Percentiles rank a stretch among this genome's conserved stretches.
These are phyloP conservation scores for Colletotrichum kahawae DNA, from an alignment of 2,329 filamentous ascomycete genomes.

Conservation along the genomic window DNA sequence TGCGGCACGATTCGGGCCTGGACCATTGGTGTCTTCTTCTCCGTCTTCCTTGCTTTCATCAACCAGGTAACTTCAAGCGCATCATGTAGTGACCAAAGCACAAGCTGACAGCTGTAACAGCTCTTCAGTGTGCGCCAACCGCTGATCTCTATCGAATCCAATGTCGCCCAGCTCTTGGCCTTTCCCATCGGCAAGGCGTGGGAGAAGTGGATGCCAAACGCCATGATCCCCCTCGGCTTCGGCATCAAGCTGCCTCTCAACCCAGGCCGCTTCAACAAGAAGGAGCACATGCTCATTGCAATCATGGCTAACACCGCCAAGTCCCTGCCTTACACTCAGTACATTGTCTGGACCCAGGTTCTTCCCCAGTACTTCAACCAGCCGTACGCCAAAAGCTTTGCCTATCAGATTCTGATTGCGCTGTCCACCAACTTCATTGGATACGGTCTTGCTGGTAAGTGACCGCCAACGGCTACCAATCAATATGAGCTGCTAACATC, in stretches of 20 bases:
- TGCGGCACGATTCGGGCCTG: constrained; percentile 61
- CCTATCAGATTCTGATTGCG: constrained; percentile 55
- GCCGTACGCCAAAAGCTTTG: constrained; percentile 49
- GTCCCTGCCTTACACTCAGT: constrained; percentile 51
- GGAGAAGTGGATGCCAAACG: constrained; percentile 56
- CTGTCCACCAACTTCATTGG: constrained; percentile 60
- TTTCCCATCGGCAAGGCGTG: constrained; percentile 59
- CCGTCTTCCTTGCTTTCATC: constrained; percentile 52
- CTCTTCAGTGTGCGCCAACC: constrained; percentile 64
- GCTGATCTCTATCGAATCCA: constrained; percentile 56
- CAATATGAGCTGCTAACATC: neutral
- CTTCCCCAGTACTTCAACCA: constrained; percentile 57
- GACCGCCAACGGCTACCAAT: neutral
- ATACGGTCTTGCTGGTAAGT: constrained; percentile 55
- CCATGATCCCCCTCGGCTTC: constrained; percentile 47
- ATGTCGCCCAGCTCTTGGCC: constrained; percentile 61
- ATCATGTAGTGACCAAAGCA: neutral
- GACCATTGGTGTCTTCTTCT: constrained; percentile 57
- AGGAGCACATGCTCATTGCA: constrained; percentile 64
- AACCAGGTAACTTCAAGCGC: constrained; percentile 45
- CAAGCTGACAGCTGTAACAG: neutral
- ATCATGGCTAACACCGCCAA: constrained; percentile 64
- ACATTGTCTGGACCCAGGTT: constrained; percentile 54
- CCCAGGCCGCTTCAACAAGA: constrained; percentile 61
- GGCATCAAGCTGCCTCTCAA: constrained; percentile 55